Evolutionary conservation across 352 stramenopile species (phyloP).

Genomic region (Halophytophthora polymorphica): DNA sequence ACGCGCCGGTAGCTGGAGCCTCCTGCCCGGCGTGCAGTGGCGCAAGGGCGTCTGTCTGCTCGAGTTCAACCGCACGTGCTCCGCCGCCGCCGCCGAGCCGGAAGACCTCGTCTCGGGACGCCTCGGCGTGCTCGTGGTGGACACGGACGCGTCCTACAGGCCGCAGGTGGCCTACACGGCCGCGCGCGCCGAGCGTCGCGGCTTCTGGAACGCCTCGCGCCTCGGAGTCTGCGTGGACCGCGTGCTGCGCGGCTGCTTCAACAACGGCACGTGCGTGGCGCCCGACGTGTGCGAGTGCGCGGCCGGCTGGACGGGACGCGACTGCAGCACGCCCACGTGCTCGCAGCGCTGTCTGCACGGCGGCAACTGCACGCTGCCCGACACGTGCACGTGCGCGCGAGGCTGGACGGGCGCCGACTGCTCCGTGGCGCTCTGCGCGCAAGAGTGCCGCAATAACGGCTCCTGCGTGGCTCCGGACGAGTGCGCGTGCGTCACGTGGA

Average conservation of each 20-base stretch:
- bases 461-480: conserved; percentile 76
- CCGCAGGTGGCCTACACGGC: conserved; percentile 78
- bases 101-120: conserved; percentile 35
- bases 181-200: conserved; percentile 36
- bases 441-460: conserved; percentile 89
- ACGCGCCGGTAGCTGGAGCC: conserved; percentile 76
- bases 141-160: conserved; percentile 92
- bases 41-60: conserved; percentile 93
- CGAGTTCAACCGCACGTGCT: conserved; percentile 89
- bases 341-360: conserved; percentile 65
- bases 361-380: conserved; percentile 91
- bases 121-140: conserved; percentile 58
- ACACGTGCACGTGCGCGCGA: conserved; percentile 89
- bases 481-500: conserved; percentile 88
- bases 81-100: conserved; percentile 13
- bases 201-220: conserved; percentile 59
- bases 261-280: conserved; percentile 93
- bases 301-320: conserved; percentile 65
- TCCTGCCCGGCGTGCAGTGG: conserved; percentile 68
- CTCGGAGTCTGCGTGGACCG: conserved; percentile 87
- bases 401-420: conserved; percentile 90
- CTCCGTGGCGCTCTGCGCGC: conserved; percentile 86
- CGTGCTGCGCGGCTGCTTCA: conserved; percentile 93
- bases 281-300: conserved; percentile 84
- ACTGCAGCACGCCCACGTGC: conserved; percentile 83